Percentiles rank a stretch among this genome's conserved stretches.
Evolutionary conservation across 352 stramenopile genomes (phyloP).

Genomic region (Lagenidium giganteum): DNA sequence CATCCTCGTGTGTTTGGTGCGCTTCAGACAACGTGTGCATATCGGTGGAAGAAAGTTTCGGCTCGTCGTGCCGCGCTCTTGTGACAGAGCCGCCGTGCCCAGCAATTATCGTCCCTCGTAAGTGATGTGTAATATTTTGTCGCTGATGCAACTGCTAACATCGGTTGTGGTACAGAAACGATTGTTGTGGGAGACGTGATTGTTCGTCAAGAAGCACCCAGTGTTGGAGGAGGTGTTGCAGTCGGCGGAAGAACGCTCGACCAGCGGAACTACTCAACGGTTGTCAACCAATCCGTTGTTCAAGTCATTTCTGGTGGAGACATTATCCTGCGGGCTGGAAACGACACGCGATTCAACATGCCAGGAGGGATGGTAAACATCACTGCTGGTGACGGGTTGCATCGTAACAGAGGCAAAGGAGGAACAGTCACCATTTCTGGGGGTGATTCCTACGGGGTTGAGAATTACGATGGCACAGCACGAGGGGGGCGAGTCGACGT

Average conservation of each 20-base stretch:
- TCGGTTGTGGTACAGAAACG: constrained; percentile 28
- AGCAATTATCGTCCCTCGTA: constrained; percentile 58
- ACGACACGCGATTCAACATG: constrained; percentile 72
- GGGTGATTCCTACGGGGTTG: constrained; percentile 55
- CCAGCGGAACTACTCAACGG: constrained; percentile 26
- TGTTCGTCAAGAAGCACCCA: constrained; percentile 41
- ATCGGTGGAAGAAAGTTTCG: constrained; percentile 79
- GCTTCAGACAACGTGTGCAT: constrained; percentile 80
- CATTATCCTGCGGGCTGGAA: constrained; percentile 50
- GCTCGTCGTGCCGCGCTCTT: constrained; percentile 70
- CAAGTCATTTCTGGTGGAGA: constrained; percentile 37
- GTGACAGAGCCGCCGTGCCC: constrained; percentile 88
- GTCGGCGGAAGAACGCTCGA: constrained; percentile 33
- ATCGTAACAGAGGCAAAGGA: constrained; percentile 73
- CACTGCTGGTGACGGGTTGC: constrained; percentile 57
- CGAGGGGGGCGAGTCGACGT: constrained; percentile 67
- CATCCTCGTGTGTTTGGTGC: constrained; percentile 86
- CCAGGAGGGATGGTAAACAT: constrained; percentile 46
- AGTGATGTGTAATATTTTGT: constrained; percentile 13
- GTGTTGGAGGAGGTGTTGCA: constrained; percentile 25
- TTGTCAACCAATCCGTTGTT: constrained; percentile 35
- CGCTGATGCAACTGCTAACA: neutral
- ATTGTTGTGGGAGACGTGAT: constrained; percentile 48
- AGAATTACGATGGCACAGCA: constrained; percentile 72
- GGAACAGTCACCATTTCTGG: constrained; percentile 69